Conservation (phyloP, 257 asterid genomes). For the Solanum piurae region DNA sequence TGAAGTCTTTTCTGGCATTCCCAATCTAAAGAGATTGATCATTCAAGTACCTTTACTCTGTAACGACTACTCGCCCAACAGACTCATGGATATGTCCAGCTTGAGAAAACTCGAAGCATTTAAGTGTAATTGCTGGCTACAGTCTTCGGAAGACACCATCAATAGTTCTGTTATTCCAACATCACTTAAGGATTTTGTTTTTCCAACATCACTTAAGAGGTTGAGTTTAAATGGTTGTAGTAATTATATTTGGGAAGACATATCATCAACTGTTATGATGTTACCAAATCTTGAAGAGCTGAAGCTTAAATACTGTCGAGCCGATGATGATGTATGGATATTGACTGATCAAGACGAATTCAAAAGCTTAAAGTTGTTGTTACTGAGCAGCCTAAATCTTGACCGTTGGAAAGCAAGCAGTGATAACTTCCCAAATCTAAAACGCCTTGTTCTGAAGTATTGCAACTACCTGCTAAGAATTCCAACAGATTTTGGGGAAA, state of each 20-base stretch:
- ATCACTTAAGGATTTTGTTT: neutral
- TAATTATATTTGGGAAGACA: neutral
- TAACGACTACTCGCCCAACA: fast-evolving
- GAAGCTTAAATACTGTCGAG: fast-evolving
- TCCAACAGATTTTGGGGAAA: neutral
- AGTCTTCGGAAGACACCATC: neutral
- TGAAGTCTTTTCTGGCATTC: neutral
- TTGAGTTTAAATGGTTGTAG: too few relatives aligned
- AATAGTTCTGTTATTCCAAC: neutral
- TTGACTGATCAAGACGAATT: neutral
- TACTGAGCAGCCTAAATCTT: fast-evolving
- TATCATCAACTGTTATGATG: neutral
- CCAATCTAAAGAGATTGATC: neutral
- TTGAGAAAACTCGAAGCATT: neutral
- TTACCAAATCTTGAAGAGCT: neutral
- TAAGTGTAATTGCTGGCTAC: neutral
- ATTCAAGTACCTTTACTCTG: fast-evolving
- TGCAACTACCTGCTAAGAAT: neutral
- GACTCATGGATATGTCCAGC: neutral
- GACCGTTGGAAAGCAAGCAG: neutral
- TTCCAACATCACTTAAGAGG: too few relatives aligned
- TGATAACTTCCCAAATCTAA: neutral
- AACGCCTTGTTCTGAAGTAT: neutral
- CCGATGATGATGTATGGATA: neutral
- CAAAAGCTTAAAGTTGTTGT: neutral